Conservation (phyloP, 2,329 filamentous ascomycete genomes). For the Talaromyces sp. region DNA sequence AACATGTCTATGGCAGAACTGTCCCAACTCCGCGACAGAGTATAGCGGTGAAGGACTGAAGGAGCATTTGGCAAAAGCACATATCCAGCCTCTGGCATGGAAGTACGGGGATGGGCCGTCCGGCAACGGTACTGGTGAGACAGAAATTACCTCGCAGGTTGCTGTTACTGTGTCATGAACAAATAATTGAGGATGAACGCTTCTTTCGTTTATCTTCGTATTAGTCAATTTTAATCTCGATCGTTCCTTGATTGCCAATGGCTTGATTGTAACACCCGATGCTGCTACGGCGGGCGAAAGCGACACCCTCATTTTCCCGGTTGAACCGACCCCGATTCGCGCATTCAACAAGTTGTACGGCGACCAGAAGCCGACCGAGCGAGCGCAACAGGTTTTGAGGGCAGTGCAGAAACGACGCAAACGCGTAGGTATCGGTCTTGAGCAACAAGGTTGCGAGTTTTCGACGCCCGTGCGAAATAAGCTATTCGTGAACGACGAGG, state of each 20-base stretch:
- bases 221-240: constrained; percentile 37
- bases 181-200: constrained; percentile 17
- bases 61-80: constrained; percentile 51
- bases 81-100: constrained; percentile 56
- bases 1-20: constrained; percentile 25
- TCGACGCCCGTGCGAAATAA: constrained; percentile 51
- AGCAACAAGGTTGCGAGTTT: constrained; percentile 52
- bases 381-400: constrained; percentile 45
- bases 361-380: constrained; percentile 43
- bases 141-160: constrained; percentile 17
- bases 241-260: constrained; percentile 50
- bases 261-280: constrained; percentile 48
- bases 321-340: constrained; percentile 33
- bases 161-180: constrained; percentile 24
- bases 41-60: constrained; percentile 42
- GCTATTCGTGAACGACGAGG: constrained; percentile 52
- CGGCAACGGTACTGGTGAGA: constrained; percentile 56
- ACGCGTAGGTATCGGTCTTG: constrained; percentile 52
- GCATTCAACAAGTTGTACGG: constrained; percentile 45
- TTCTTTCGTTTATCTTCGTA: constrained; percentile 12
- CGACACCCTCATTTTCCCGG: constrained; percentile 37
- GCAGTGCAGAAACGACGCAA: constrained; percentile 51
- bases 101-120: constrained; percentile 59
- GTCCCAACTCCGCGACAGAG: constrained; percentile 19
- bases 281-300: constrained; percentile 27